A percentile compares a stretch with the other conserved stretches of the same genome.
These are phyloP conservation scores for Gryganskiella cystojenkinii DNA, from an alignment of 192 early-diverging fungal genomes.

Conservation along the genomic window DNA sequence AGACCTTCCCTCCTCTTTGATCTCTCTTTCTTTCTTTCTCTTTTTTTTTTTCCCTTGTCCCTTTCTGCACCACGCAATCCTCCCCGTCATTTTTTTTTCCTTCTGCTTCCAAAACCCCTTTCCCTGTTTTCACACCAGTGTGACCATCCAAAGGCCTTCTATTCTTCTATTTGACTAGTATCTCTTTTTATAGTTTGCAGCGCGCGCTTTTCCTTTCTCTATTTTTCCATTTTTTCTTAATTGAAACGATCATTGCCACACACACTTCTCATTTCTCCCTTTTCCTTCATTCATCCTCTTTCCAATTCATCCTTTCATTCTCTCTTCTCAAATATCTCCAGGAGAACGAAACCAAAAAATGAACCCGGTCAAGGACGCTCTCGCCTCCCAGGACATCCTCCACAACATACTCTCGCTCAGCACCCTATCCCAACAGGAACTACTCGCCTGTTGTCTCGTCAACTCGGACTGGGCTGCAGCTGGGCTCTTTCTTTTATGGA, in stretches of 20 bases:
- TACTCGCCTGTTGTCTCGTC: conserved; percentile 41
- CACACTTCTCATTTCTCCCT: neutral
- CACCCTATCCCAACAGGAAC: conserved; percentile 21
- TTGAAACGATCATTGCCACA: neutral
- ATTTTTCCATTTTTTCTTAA: neutral
- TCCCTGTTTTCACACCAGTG: neutral
- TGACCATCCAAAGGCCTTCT: no score
- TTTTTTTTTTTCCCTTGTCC: no score
- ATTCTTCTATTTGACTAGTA: no score
- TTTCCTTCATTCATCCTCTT: neutral
- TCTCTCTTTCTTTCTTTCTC: no score
- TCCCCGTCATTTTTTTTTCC: neutral
- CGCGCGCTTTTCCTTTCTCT: no score
- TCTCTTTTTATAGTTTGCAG: no score
- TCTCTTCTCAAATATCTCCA: no score
- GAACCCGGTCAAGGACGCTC: conserved; percentile 21
- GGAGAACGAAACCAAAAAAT: conserved; percentile 2
- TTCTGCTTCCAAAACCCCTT: neutral
- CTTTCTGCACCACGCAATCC: no score
- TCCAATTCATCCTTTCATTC: neutral
- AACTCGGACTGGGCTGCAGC: conserved; percentile 48
- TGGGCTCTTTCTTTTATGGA: conserved; percentile 32
- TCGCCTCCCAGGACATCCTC: conserved; percentile 41
- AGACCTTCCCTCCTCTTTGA: no score
- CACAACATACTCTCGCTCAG: conserved; percentile 30